Evolutionary conservation across 768 basidiomycete genomes (phyloP).

Genomic region (Gymnopilus dilepis): DNA sequence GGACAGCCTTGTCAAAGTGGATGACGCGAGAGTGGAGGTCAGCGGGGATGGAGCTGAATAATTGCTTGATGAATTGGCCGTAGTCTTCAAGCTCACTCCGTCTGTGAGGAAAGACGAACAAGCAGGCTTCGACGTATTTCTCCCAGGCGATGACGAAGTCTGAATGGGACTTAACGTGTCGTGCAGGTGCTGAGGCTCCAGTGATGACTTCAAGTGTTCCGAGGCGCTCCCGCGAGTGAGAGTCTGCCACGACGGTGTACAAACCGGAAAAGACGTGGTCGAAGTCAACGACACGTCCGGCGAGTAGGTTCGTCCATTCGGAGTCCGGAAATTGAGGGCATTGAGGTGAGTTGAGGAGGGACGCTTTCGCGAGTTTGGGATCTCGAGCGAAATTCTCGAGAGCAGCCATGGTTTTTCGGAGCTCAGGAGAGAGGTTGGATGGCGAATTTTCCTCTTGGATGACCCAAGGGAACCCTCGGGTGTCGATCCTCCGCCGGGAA

Average conservation of each 20-base stretch:
- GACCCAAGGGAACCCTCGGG: conserved; percentile 6
- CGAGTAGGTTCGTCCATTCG: conserved; percentile 32
- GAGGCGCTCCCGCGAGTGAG: neutral
- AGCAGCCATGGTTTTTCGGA: conserved; percentile 14
- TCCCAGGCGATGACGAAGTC: conserved; percentile 33
- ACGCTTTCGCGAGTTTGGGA: conserved; percentile 18
- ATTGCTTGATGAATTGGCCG: conserved; percentile 1
- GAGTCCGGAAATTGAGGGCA: conserved; percentile 28
- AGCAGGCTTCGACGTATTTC: conserved; percentile 11
- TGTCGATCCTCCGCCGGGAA: neutral
- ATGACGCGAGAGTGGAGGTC: conserved; percentile 28
- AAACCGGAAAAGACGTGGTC: no score
- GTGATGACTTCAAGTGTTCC: conserved; percentile 10
- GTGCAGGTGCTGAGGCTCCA: conserved; percentile 8
- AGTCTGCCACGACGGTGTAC: conserved; percentile 20
- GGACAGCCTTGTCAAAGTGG: no score
- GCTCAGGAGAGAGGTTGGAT: conserved; percentile 6
- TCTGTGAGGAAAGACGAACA: conserved; percentile 31
- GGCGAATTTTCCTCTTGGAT: conserved; percentile 6
- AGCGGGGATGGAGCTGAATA: conserved; percentile 23
- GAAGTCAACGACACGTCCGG: conserved; percentile 25
- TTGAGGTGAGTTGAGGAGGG: conserved; percentile 14
- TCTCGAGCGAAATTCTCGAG: conserved; percentile 21
- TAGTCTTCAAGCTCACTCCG: conserved; percentile 16
- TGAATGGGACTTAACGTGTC: conserved; percentile 15